Percentiles rank a stretch among this genome's conserved stretches.
Evolutionary conservation across 148 eudicot genomes (phyloP).

Genomic region (Oxyria digyna): DNA sequence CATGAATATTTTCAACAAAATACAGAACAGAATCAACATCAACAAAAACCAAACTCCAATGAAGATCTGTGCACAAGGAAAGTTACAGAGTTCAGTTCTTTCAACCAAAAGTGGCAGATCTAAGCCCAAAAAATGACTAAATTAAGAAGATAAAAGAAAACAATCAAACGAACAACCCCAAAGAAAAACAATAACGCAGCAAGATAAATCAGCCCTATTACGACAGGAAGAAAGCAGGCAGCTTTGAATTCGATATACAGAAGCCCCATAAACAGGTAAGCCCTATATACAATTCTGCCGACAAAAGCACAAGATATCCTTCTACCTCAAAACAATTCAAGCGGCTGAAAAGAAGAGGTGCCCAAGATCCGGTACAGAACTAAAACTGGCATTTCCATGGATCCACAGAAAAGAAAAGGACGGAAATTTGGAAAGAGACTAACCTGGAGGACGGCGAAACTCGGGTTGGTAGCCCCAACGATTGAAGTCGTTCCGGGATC

Average conservation of each 20-base stretch:
- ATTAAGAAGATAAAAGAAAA: background rate
- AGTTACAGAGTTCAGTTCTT: background rate
- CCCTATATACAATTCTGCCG: background rate
- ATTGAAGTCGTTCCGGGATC: conserved; percentile 25
- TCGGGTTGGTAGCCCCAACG: conserved; percentile 37
- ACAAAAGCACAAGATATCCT: background rate
- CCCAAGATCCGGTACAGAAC: background rate
- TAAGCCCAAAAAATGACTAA: background rate
- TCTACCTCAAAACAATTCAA: background rate
- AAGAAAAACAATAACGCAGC: background rate
- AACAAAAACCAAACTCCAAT: conserved; percentile 9
- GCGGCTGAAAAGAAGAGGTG: background rate
- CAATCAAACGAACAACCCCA: background rate
- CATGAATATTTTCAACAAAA: conserved; percentile 14
- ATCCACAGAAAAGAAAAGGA: background rate
- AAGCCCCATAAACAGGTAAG: background rate
- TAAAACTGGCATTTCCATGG: background rate
- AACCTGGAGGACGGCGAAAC: conserved; percentile 40
- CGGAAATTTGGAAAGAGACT: background rate
- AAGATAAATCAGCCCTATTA: background rate
- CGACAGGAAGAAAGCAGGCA: background rate
- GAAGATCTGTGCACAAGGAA: background rate
- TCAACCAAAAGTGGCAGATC: background rate
- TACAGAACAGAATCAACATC: conserved; percentile 11
- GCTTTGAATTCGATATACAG: background rate